Evolutionary conservation across 2,329 filamentous ascomycete genomes (phyloP), one percentile per base, ranked within the genome.

Genomic region (Aspergillus sergii): DNA sequence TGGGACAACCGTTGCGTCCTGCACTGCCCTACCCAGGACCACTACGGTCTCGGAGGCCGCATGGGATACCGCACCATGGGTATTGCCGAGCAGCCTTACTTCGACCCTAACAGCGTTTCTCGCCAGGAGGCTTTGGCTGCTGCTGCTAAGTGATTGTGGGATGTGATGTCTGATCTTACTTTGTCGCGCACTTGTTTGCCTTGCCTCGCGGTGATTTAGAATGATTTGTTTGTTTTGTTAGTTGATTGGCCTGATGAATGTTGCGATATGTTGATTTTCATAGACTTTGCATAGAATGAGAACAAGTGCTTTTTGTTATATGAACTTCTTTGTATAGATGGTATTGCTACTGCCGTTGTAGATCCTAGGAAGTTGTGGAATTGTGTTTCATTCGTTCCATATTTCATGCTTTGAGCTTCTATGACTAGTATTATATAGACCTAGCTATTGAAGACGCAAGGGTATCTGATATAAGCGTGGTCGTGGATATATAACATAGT

Each of bases 1-100:
- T 48, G 45, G 45, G 45, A 48, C 45, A 48, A 48, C 45, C 45
- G 45, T 14, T 48, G 45, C 11, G 26, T 28, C 45, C 26, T 48
- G 11, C 45, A 48, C 26, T 23, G 21, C 7, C 21, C 45, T 28
- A 48, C 45, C 45, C n/a, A 23, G 45, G 45, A 48, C 14, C 45
- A 48, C 45, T 48, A 23, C 11, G 21, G 21, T 2, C 21, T 48
- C 21, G 45, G 45, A 16, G 21, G 21, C 26, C 45, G 45, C 16
- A 48, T 48, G n/a, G 45, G 45, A 48, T 48, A 3, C 11, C 45
- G 45, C 26, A 23, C 21, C 45, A 48, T 48, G 45, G 39, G 39
- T 41, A 41, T 41, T 8, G 45, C n/a, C 1, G 39, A 41, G 39
- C 2, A n/a, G 39, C 39, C 39, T 41, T 41, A 41, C 19, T 10